Evolutionary conservation across 345 rosid species (phyloP).

Genomic region (Ricinus communis): DNA sequence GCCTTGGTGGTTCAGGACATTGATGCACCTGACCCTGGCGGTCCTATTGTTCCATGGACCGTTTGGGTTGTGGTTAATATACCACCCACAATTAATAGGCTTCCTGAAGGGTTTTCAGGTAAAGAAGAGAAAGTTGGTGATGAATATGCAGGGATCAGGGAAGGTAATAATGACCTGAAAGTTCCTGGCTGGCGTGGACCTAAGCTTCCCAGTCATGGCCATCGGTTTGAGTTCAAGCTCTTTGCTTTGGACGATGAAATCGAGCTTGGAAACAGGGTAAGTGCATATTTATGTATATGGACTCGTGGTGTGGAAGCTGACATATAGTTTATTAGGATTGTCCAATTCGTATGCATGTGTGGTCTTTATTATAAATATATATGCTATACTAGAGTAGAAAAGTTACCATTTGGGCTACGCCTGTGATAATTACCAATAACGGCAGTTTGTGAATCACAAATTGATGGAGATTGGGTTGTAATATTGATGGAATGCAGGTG

Average conservation of each 20-base stretch:
- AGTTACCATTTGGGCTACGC: neutral
- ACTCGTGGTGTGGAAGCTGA: too few species aligned
- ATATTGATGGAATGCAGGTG: constrained; percentile 39
- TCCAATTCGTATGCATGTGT: too few species aligned
- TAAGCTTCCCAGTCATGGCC: constrained; percentile 53
- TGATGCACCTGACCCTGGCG: constrained; percentile 67
- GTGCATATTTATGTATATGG: neutral
- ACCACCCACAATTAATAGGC: constrained; percentile 58
- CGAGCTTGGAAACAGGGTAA: constrained; percentile 61
- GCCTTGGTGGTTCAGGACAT: constrained; percentile 83
- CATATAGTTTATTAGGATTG: too few species aligned
- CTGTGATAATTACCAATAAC: neutral
- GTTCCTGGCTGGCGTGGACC: constrained; percentile 81
- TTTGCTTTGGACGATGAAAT: constrained; percentile 59
- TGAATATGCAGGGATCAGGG: constrained; percentile 45
- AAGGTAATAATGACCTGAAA: constrained; percentile 72
- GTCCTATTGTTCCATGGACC: constrained; percentile 71
- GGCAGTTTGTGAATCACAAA: neutral
- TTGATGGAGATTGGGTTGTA: neutral
- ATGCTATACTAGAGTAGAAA: too few species aligned
- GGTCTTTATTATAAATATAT: too few species aligned
- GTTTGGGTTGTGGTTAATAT: constrained; percentile 74
- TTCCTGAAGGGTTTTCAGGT: constrained; percentile 71
- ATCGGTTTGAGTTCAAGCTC: constrained; percentile 68
- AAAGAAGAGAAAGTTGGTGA: constrained; percentile 47